These are phyloP conservation scores for Annulohypoxylon moriforme DNA, from an alignment of 495 filamentous ascomycete species.

Conservation along the genomic window DNA sequence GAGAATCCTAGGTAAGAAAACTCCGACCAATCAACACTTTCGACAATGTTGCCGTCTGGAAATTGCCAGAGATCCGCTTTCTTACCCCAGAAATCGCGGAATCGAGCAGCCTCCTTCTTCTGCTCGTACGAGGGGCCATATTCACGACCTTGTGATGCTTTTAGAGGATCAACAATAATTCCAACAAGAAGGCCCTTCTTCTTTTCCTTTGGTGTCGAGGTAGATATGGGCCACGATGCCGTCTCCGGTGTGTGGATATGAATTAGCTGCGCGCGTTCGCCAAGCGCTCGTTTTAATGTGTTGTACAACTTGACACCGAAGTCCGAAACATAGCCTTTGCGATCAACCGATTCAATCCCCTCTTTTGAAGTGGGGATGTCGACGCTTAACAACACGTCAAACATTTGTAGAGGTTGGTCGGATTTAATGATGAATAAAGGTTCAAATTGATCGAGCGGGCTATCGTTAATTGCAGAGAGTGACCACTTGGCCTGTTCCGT, in stretches of 20 bases:
- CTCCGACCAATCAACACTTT: constrained; percentile 84
- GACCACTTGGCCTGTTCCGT: constrained; percentile 78
- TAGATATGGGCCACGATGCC: constrained; percentile 56
- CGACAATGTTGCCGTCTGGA: constrained; percentile 76
- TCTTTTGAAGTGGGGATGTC: constrained; percentile 29
- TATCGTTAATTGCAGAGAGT: constrained; percentile 76
- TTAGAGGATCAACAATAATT: constrained; percentile 75
- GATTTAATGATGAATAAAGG: constrained; percentile 81
- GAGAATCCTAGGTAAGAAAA: constrained; percentile 59
- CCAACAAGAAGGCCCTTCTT: constrained; percentile 66
- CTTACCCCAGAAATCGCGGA: constrained; percentile 81
- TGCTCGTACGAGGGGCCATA: constrained; percentile 86
- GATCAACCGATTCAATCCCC: constrained; percentile 44
- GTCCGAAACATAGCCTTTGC: constrained; percentile 49
- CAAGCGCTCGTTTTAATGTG: constrained; percentile 74
- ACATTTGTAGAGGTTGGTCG: constrained; percentile 73
- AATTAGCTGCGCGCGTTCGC: constrained; percentile 77
- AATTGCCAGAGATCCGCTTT: constrained; percentile 80
- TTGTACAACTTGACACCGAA: constrained; percentile 66
- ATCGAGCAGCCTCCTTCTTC: constrained; percentile 72
- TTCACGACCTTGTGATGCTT: constrained; percentile 79
- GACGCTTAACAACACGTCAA: constrained; percentile 69
- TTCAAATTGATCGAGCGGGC: constrained; percentile 81
- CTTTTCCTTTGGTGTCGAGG: constrained; percentile 38
- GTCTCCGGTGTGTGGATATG: constrained; percentile 60